phyloP scores from a whole-genome alignment of 176 grass and related monocot species.

The Hsuehochloa calcarea region DNA sequence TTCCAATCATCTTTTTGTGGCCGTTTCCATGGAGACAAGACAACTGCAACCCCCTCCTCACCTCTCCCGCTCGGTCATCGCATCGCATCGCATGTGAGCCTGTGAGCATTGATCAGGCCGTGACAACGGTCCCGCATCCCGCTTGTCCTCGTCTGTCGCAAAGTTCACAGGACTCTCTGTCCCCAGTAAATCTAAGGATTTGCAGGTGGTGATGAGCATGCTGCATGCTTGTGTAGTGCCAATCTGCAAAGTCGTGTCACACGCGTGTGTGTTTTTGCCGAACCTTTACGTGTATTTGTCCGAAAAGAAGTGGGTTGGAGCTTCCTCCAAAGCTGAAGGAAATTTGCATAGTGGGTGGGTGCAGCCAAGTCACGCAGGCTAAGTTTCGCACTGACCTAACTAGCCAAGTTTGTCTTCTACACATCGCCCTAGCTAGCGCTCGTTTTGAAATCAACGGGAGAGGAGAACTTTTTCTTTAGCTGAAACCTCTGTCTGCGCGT shows the following conservation, averaged over 20 bases:
- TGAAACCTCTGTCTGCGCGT: neutral
- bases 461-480: neutral
- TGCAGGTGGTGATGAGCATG: neutral
- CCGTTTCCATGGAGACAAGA: slow-evolving; percentile 19
- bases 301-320: neutral
- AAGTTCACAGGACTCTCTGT: neutral
- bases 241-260: neutral
- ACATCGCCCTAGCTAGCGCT: neutral
- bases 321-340: neutral
- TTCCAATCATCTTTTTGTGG: slow-evolving; percentile 21
- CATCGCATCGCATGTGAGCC: neutral
- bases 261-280: neutral
- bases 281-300: neutral
- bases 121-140: neutral
- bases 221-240: neutral
- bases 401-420: slow-evolving; percentile 20
- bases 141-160: neutral
- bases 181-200: neutral
- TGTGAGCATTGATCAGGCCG: no score
- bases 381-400: neutral
- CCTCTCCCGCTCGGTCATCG: neutral
- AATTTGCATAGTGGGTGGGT: neutral
- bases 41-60: neutral
- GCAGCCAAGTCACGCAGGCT: neutral
- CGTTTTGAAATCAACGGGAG: neutral